Evolutionary conservation across 2,329 filamentous ascomycete species (phyloP), one percentile per base, ranked within the genome.

Genomic region (Beauveria caledonica): DNA sequence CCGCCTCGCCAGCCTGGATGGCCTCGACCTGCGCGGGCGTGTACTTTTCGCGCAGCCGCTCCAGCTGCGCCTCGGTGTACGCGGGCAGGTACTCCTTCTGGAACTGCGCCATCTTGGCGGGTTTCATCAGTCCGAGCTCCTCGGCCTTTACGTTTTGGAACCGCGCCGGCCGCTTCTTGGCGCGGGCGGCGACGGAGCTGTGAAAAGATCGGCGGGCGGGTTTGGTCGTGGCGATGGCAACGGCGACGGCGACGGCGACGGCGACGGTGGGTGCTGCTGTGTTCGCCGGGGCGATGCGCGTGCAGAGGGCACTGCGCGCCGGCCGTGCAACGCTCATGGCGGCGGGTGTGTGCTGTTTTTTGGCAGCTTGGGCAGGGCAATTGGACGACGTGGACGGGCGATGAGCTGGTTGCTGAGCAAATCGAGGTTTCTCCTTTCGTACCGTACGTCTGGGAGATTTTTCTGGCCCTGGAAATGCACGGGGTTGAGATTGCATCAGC

Each of bases 21-120:
- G 92, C 90, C 60, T 84, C 85, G 66, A 95, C 80, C 77, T 97
- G 93, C 71, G 88, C 85, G 17, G 86, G 81, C 0, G 90, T 89
- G 78, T 96, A 97, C 67, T 82, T 83, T 69, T 84, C 76, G 62
- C 75, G 74, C 61, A 96, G 79, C 21, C 75, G 68, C 62, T 80
- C 79, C 68, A 84, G 82, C 70, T 94, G 86, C 64, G 86, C 80
- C 45, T 80, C 74, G 15, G 84, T 85, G 76, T 92, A 94, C 15
- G 82, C 78, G 64, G 85, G 80, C 68, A 86, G 86, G 48, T 75
- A 71, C 46, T 81, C 69, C 63, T 76, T 69, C 60, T 75, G 72
- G 66, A 76, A 82, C 65, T 76, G 67, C 23, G 75, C 69, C 63
- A 83, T 66, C 17, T 29, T 39, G 59, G 74, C 72, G 40, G 76